A percentile compares a stretch with the other conserved stretches of the same genome.
These are phyloP conservation scores for Hemileia vastatrix DNA, from an alignment of 1,284 basidiomycete species.

Conservation along the genomic window DNA sequence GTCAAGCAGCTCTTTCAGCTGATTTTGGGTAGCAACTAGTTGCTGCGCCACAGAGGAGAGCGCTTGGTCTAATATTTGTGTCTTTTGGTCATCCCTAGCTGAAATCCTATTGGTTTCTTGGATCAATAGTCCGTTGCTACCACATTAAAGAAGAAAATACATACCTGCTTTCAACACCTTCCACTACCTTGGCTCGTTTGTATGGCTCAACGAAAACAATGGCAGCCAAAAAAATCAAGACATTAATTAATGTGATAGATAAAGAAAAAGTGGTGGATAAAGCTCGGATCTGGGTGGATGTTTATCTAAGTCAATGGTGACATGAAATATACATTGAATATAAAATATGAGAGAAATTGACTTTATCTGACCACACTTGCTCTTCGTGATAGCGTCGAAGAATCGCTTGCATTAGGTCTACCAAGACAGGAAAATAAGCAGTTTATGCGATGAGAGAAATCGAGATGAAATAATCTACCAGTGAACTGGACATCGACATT, in stretches of 20 bases:
- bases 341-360: conserved; percentile 1
- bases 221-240: conserved; percentile 75
- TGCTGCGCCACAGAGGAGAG: conserved; percentile 5
- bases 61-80: conserved; percentile 10
- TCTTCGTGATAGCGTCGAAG: conserved; percentile 85
- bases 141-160: no score
- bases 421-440: neutral
- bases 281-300: conserved; percentile 56
- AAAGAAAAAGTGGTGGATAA: conserved; percentile 81
- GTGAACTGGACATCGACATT: conserved; percentile 73
- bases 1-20: conserved; percentile 8
- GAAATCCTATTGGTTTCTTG: no score
- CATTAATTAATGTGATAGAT: conserved; percentile 69
- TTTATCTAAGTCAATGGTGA: neutral
- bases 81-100: neutral
- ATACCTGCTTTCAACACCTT: conserved; percentile 68
- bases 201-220: conserved; percentile 84
- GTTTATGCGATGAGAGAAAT: neutral
- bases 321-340: neutral
- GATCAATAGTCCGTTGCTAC: no score
- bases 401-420: conserved; percentile 69
- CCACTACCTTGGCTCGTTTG: conserved; percentile 71
- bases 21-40: conserved; percentile 6
- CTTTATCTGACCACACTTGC: conserved; percentile 92
- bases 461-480: conserved; percentile 12